Percentiles rank a stretch among this genome's conserved stretches.
phyloP scores from a whole-genome alignment of 352 stramenopile species.

The Phytophthora pini region DNA sequence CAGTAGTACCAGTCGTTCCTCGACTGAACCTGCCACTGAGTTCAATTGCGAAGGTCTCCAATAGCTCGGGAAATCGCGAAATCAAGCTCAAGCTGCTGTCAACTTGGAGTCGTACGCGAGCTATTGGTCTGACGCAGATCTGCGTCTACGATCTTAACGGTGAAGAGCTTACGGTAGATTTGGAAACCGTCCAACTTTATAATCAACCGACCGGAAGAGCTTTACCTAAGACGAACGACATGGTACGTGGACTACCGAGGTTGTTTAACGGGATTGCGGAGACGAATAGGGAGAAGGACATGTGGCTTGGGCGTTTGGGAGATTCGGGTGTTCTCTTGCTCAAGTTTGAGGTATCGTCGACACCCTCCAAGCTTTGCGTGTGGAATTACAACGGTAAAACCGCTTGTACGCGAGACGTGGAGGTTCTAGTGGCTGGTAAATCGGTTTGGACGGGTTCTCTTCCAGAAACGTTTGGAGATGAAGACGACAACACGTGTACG shows the following conservation, averaged over 20 bases:
- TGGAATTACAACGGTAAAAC: constrained; percentile 85
- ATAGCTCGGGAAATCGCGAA: constrained; percentile 22
- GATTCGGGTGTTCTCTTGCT: constrained; percentile 67
- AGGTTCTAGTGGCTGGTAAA: constrained; percentile 66
- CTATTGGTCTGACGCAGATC: constrained; percentile 70
- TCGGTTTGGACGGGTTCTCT: constrained; percentile 82
- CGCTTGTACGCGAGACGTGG: constrained; percentile 68
- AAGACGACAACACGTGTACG: constrained; percentile 69
- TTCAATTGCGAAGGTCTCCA: neutral
- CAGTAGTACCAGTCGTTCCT: constrained; percentile 31
- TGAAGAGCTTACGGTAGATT: constrained; percentile 56
- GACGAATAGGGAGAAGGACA: constrained; percentile 74
- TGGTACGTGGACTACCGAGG: constrained; percentile 60
- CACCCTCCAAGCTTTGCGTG: constrained; percentile 71
- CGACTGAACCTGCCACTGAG: constrained; percentile 31
- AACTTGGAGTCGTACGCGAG: constrained; percentile 68
- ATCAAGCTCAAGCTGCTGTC: constrained; percentile 75
- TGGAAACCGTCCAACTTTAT: constrained; percentile 57
- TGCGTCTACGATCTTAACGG: constrained; percentile 71
- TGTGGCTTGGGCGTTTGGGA: constrained; percentile 76
- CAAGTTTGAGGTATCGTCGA: constrained; percentile 46
- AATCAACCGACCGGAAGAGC: constrained; percentile 51
- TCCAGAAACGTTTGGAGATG: constrained; percentile 69
- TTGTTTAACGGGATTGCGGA: constrained; percentile 70
- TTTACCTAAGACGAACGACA: constrained; percentile 68